A percentile compares a stretch with the other conserved stretches of the same genome.
Evolutionary conservation across 1,139 yeast genomes (phyloP).

Genomic region (Suhomyces ambrosiae): DNA sequence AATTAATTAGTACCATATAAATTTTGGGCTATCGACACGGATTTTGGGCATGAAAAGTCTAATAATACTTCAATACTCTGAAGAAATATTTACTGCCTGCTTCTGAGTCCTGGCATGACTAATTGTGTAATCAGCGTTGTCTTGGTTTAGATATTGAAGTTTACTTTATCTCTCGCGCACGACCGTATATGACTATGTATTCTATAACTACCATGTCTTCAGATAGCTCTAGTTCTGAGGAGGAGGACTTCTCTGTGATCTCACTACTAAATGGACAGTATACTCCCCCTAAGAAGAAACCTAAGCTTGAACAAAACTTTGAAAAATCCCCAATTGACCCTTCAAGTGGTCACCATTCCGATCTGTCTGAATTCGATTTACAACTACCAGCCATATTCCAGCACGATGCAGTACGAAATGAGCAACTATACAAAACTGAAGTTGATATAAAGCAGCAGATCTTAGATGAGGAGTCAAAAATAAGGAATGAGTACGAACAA

Average conservation of each 20-base stretch:
- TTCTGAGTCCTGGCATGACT: too few species aligned
- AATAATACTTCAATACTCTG: too few species aligned
- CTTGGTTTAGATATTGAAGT: too few species aligned
- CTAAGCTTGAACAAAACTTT: background rate
- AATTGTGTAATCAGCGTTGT: too few species aligned
- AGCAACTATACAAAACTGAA: slow-evolving; percentile 21
- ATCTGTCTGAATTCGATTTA: slow-evolving; percentile 22
- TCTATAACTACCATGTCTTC: slow-evolving; percentile 1
- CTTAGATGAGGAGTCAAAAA: slow-evolving; percentile 18
- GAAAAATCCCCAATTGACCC: background rate
- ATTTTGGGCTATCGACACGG: too few species aligned
- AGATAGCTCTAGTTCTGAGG: slow-evolving; percentile 10
- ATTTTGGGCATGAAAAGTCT: too few species aligned
- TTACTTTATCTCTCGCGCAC: slow-evolving; percentile 1
- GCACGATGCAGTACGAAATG: slow-evolving; percentile 29
- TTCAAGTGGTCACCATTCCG: background rate
- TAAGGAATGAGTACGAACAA: slow-evolving; percentile 16
- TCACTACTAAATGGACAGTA: slow-evolving; percentile 6
- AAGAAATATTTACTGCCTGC: too few species aligned
- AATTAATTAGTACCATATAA: too few species aligned
- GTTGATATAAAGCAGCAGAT: slow-evolving; percentile 21
- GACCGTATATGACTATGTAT: slow-evolving; percentile 1
- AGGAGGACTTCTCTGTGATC: slow-evolving; percentile 12
- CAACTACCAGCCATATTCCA: slow-evolving; percentile 30
- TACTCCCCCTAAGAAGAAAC: slow-evolving; percentile 1